A percentile compares a stretch with the other conserved stretches of the same genome.
Evolutionary conservation across 345 rosid genomes (phyloP).

Genomic region (Pseudoturritis turrita): DNA sequence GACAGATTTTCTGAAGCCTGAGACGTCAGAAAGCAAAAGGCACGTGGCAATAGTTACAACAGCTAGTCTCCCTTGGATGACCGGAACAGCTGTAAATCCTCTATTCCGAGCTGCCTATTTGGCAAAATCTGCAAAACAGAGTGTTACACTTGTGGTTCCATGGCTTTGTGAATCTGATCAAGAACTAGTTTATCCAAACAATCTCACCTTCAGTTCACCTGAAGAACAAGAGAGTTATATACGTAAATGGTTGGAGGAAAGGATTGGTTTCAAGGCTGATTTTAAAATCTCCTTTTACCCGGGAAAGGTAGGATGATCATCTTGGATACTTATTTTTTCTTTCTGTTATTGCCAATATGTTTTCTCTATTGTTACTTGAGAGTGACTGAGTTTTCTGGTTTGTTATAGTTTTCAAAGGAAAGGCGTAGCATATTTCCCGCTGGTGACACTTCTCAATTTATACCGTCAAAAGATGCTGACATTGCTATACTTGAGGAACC

Average conservation of each 20-base stretch:
- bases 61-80: constrained; percentile 99
- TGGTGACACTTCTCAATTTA: constrained; percentile 91
- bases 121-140: constrained; percentile 74
- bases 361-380: not conserved
- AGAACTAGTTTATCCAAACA: constrained; percentile 86
- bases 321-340: not conserved
- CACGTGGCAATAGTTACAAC: constrained; percentile 95
- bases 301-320: constrained; percentile 66
- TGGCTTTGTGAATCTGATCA: constrained; percentile 98
- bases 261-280: constrained; percentile 82
- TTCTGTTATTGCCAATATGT: not conserved
- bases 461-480: constrained; percentile 86
- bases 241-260: constrained; percentile 93
- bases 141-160: constrained; percentile 92
- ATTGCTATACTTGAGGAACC: constrained; percentile 96
- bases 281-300: constrained; percentile 96
- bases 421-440: constrained; percentile 95
- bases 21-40: constrained; percentile 54
- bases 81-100: constrained; percentile 98
- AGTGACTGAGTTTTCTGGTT: constrained; percentile 10
- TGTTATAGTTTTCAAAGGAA: constrained; percentile 72
- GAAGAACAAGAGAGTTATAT: constrained; percentile 95
- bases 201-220: constrained; percentile 81
- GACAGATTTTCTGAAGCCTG: constrained; percentile 61
- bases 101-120: constrained; percentile 91